Base-by-base conservation (phyloP, 352 stramenopile species). In the Phytophthora nicotianae region DNA sequence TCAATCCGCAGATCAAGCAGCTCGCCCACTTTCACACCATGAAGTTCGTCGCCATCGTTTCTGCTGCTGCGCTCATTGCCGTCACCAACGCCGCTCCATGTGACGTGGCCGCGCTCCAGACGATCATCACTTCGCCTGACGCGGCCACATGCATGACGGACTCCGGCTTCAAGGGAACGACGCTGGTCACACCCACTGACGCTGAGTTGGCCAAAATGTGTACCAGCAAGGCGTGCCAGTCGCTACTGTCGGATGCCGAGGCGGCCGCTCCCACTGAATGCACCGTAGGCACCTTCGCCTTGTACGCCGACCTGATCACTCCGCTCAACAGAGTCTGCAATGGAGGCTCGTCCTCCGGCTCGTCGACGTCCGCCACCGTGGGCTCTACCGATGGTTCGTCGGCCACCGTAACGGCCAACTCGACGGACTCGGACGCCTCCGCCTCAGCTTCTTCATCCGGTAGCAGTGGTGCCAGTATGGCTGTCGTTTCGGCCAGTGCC, bases 221-320 rank as follows among this genome's bases (percentile, higher is more conserved):
- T 48, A 48, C 59, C 14, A 74, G 59, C 55, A 50, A 55, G 21
- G 46, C 55, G 8, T 77, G 68, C 26, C 48, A 57, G 56, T 58
- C 57, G 29, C 43, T 74, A 46, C 50, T 76, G 5, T 46, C 26
- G 4, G 50, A 63, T 50, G 47, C 71, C 5, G 24, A 59, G 20
- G 33, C 45, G 21, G 51, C 66, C n/a, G 51, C 55, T 20, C 61
- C 62, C 5, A 58, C 40, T 23, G 68, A 77, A 50, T 77, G 68
- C 59, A 71, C 68, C n/a, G 19, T 77, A 24, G 64, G 64, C 51
- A 63, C 64, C 41, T 71, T 74, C 60, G 35, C 50, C n/a, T 21
- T 77, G 45, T 67, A 70, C 52, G 60, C 62, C 27, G 56, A 74
- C 48, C 64, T 77, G 19, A 65, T 77, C 38, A 68, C 55, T 27